Percentiles rank a stretch among this genome's conserved stretches.
These are phyloP conservation scores for Phoma sp. DNA, from an alignment of 2,329 filamentous ascomycete genomes.

Conservation along the genomic window DNA sequence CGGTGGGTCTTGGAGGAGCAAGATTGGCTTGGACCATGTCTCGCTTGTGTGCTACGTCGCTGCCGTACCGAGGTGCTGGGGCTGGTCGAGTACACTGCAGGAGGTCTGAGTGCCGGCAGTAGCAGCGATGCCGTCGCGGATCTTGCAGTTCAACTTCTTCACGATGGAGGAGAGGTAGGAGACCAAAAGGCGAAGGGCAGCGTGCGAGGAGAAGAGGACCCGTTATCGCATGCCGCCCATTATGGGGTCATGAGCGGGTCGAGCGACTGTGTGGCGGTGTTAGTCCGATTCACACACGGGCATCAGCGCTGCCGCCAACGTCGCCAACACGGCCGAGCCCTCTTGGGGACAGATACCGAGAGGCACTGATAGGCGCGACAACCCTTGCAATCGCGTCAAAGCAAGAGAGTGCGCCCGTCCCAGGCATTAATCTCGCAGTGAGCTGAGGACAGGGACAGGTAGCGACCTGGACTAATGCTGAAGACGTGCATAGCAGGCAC, in stretches of 20 bases:
- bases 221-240: constrained; percentile 16
- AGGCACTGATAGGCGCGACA: constrained; percentile 13
- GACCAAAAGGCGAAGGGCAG: constrained; percentile 2
- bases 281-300: constrained; percentile 10
- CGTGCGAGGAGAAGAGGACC: constrained; percentile 14
- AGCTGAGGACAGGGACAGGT: neutral
- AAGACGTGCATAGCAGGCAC: constrained; percentile 6
- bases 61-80: constrained; percentile 35
- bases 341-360: constrained; percentile 14
- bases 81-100: constrained; percentile 4
- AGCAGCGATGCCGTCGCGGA: constrained; percentile 7
- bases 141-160: neutral
- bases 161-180: constrained; percentile 6
- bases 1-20: constrained; percentile 20
- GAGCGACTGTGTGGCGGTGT: constrained; percentile 17
- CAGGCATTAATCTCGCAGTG: neutral
- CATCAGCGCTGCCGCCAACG: constrained; percentile 14
- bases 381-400: constrained; percentile 7
- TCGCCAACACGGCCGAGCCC: constrained; percentile 15
- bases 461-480: neutral
- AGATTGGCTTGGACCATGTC: constrained; percentile 44
- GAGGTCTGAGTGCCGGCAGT: constrained; percentile 1
- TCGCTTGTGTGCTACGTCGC: constrained; percentile 29
- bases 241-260: constrained; percentile 17
- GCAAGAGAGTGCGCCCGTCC: neutral